phyloP scores from a whole-genome alignment of 2,329 filamentous ascomycete genomes.

The Cercospora sp. region DNA sequence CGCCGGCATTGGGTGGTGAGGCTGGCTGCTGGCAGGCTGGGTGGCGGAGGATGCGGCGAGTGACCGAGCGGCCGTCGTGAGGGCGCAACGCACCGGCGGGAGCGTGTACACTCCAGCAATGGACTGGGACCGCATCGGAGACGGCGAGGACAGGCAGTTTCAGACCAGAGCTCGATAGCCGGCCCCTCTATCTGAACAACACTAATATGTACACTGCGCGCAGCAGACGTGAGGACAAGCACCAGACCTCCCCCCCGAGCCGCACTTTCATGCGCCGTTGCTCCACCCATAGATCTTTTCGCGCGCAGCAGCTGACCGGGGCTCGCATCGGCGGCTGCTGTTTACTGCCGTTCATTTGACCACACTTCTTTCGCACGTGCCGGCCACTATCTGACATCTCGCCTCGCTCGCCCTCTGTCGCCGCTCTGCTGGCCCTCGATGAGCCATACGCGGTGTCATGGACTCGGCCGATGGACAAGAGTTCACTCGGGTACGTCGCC shows the following conservation, averaged over 20 bases:
- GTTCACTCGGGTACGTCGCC: constrained; percentile 73
- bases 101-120: background rate
- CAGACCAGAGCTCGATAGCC: background rate
- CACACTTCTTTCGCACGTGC: constrained; percentile 5
- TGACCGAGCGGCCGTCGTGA: background rate
- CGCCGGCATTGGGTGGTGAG: background rate
- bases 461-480: constrained; percentile 86
- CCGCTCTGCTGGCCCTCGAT: constrained; percentile 4
- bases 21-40: background rate
- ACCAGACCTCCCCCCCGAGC: background rate
- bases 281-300: background rate
- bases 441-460: constrained; percentile 51
- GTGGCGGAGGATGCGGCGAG: background rate
- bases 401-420: constrained; percentile 1
- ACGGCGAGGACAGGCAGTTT: background rate
- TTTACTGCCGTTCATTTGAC: constrained; percentile 1
- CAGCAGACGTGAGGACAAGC: background rate
- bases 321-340: background rate
- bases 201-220: background rate
- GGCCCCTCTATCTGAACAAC: background rate
- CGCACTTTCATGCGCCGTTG: background rate
- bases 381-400: constrained; percentile 2
- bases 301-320: background rate
- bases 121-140: background rate
- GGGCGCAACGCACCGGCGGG: background rate